Percentiles rank a stretch among this genome's conserved stretches.
phyloP scores from a whole-genome alignment of 2,329 filamentous ascomycete genomes.

The Ceratocystis albifundus region DNA sequence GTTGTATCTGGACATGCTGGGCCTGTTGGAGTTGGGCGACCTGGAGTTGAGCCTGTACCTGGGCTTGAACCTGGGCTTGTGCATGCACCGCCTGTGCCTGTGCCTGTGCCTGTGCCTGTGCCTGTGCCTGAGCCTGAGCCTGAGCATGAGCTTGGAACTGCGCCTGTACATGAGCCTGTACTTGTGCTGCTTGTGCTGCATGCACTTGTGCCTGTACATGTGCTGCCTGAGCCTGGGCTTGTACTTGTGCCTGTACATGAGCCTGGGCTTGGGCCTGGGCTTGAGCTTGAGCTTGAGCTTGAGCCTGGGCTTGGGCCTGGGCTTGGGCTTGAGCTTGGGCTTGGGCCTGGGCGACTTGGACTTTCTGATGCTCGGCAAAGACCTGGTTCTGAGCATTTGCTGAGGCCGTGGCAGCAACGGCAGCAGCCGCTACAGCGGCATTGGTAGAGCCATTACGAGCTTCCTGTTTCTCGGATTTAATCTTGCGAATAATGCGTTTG shows the following conservation, averaged over 20 bases:
- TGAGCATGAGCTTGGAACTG: slow-evolving; percentile 4
- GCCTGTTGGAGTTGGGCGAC: slow-evolving; percentile 16
- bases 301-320: slow-evolving; percentile 15
- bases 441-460: background rate
- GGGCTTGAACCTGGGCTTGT: slow-evolving; percentile 12
- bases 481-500: slow-evolving; percentile 22
- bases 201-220: background rate
- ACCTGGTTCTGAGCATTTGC: slow-evolving; percentile 2
- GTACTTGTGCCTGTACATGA: background rate
- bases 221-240: slow-evolving; percentile 12
- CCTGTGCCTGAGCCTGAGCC: slow-evolving; percentile 6
- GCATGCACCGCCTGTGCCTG: slow-evolving; percentile 8
- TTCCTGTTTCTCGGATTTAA: slow-evolving; percentile 16
- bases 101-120: slow-evolving; percentile 6
- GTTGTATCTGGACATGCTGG: slow-evolving; percentile 17
- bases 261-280: slow-evolving; percentile 11
- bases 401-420: background rate
- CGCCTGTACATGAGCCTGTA: background rate
- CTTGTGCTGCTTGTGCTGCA: slow-evolving; percentile 1
- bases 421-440: slow-evolving; percentile 10
- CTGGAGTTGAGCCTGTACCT: slow-evolving; percentile 11
- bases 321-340: slow-evolving; percentile 14
- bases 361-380: slow-evolving; percentile 13
- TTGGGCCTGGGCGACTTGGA: slow-evolving; percentile 15
- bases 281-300: slow-evolving; percentile 16